Evolutionary conservation across 148 eudicot genomes (phyloP), one percentile per base, ranked within the genome.

Genomic region (Rhododendron griersonianum): DNA sequence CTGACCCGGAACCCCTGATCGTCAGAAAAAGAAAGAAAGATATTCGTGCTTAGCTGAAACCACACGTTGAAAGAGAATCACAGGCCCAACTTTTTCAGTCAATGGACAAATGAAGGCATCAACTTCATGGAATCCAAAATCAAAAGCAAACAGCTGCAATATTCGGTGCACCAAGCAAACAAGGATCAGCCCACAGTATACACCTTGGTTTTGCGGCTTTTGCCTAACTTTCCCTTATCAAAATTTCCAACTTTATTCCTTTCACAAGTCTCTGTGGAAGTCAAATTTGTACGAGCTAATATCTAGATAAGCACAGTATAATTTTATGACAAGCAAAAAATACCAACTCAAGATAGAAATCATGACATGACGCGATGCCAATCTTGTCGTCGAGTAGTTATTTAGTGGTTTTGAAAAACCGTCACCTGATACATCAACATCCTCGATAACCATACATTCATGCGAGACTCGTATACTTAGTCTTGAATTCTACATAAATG

Each of bases 21-120:
- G 1, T 67, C 1, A 1, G 11, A 67, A 19, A 67, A 35, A 75
- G 41, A 35, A 30, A 55, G 16, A 82, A 83, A 71, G 80, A 84
- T 69, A 84, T 76, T 84, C 86, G 86, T 33, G 1, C 81, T 84
- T 39, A 39, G 53, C 86, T 35, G 19, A 55, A 75, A 76, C 86
- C 81, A 55, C 41, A 35, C 81, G 7, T 53, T 21, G 19, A 11
- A 11, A 53, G 81, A 37, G 86, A 75, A 84, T 53, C 81, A 59
- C 65, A 3, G 51, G 51, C 28, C 35, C 79, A 51, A 74, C 67
- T 35, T 74, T 75, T 25, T 44, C 53, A 35, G 85, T 71, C 48
- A 71, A 71, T 73, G 14, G 33, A 74, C 15, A 39, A 44, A 13
- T 8, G 11, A 83, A 71, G 63, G 65, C 47, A 84, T 69, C 44